phyloP scores from a whole-genome alignment of 2,329 filamentous ascomycete species.

The Bipolaris sorokiniana region DNA sequence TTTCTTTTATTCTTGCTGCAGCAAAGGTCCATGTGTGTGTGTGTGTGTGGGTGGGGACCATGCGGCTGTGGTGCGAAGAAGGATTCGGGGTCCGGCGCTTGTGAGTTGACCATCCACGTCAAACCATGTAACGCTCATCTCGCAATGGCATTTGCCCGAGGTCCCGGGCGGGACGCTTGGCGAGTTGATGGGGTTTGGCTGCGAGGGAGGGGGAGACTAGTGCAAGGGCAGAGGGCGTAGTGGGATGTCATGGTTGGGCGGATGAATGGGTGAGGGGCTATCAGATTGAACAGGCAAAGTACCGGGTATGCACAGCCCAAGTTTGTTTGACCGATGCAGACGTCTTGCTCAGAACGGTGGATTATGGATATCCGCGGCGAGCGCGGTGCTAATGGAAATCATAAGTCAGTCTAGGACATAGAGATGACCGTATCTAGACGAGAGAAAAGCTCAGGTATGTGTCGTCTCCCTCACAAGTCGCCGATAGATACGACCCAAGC shows the following conservation, averaged over 20 bases:
- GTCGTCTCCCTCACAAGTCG: too few relatives aligned
- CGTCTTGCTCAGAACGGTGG: not conserved
- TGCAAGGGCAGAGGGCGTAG: not conserved
- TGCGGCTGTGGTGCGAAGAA: too few relatives aligned
- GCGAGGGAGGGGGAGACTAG: not conserved
- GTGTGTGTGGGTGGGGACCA: too few relatives aligned
- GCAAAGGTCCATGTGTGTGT: too few relatives aligned
- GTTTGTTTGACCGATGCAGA: not conserved
- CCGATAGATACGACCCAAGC: not conserved
- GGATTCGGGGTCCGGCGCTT: not conserved
- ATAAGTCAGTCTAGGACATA: not conserved
- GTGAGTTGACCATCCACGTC: too few relatives aligned
- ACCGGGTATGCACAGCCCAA: not conserved
- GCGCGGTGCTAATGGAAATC: not conserved
- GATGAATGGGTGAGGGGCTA: not conserved
- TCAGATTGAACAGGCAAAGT: not conserved
- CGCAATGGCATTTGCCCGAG: not conserved
- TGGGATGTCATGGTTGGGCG: not conserved
- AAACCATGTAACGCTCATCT: not conserved
- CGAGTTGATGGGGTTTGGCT: not conserved
- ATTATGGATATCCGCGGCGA: not conserved
- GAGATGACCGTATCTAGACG: not conserved
- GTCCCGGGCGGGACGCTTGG: not conserved
- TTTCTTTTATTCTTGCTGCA: too few relatives aligned
- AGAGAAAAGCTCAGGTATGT: not conserved